Evolutionary conservation across 345 rosid species (phyloP).

Genomic region (thale cress (Arabidopsis thaliana)): DNA sequence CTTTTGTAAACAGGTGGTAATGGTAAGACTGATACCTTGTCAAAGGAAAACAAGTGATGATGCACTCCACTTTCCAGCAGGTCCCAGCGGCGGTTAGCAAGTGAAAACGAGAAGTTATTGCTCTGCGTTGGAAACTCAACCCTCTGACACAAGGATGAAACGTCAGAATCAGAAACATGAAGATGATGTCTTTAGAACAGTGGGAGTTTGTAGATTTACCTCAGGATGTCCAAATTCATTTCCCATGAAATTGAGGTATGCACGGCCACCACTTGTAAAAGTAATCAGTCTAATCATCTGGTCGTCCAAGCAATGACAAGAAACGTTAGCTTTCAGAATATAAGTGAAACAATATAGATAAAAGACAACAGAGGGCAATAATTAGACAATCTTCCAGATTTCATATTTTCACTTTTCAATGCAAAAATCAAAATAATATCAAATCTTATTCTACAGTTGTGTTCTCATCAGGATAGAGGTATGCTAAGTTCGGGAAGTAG

Average conservation of each 20-base stretch:
- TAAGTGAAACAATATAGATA: slow-evolving; percentile 1
- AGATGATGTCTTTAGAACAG: slow-evolving; percentile 26
- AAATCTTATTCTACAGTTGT: slow-evolving; percentile 15
- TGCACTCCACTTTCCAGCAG: slow-evolving; percentile 64
- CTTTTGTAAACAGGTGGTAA: slow-evolving; percentile 6
- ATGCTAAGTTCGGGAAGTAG: slow-evolving; percentile 20
- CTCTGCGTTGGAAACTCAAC: slow-evolving; percentile 90
- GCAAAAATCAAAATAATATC: slow-evolving; percentile 15
- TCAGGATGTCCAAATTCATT: slow-evolving; percentile 97
- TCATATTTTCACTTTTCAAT: slow-evolving; percentile 17
- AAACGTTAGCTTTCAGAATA: slow-evolving; percentile 33
- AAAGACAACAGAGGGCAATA: neutral
- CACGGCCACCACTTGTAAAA: slow-evolving; percentile 78
- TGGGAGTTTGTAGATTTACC: slow-evolving; percentile 50
- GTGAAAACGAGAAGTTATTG: slow-evolving; percentile 83
- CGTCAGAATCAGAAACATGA: slow-evolving; percentile 47
- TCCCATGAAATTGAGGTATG: slow-evolving; percentile 97
- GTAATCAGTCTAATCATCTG: slow-evolving; percentile 93
- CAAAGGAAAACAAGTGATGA: slow-evolving; percentile 69
- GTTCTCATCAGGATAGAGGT: slow-evolving; percentile 27
- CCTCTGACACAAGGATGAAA: slow-evolving; percentile 57
- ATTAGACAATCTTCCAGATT: slow-evolving; percentile 9
- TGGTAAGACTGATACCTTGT: slow-evolving; percentile 54
- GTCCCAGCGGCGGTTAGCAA: slow-evolving; percentile 89
- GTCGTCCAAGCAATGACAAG: slow-evolving; percentile 42